A percentile compares a stretch with the other conserved stretches of the same genome.
These are phyloP conservation scores for Oryza glaberrima DNA, from an alignment of 176 grass and related monocot genomes.

Conservation along the genomic window DNA sequence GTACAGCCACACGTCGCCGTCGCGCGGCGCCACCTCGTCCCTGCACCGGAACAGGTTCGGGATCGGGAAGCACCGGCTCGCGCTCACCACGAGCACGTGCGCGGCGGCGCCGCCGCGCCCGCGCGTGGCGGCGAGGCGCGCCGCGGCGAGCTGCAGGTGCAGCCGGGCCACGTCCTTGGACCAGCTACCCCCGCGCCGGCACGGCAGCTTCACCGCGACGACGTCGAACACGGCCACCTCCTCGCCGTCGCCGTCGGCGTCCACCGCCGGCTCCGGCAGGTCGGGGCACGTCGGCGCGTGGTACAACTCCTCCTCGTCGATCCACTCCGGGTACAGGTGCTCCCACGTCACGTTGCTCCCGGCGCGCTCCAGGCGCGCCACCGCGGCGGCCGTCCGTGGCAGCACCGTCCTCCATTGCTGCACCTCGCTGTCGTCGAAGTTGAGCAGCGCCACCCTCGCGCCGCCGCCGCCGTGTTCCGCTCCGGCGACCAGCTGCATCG, in stretches of 20 bases:
- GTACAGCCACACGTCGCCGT: conserved; percentile 73
- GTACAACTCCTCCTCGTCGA: conserved; percentile 65
- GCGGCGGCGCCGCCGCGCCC: conserved; percentile 4
- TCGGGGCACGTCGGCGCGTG: conserved; percentile 48
- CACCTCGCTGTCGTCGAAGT: conserved; percentile 49
- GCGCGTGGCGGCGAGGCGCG: conserved; percentile 39
- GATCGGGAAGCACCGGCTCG: conserved; percentile 65
- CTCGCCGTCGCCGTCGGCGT: neutral
- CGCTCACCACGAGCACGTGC: conserved; percentile 69
- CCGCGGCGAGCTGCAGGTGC: conserved; percentile 73
- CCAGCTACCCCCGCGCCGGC: conserved; percentile 45
- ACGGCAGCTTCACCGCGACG: conserved; percentile 63
- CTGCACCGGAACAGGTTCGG: conserved; percentile 69
- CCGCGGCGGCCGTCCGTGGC: conserved; percentile 5
- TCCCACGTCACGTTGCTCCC: conserved; percentile 56
- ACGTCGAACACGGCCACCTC: conserved; percentile 33
- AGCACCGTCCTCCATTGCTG: conserved; percentile 28
- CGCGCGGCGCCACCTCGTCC: conserved; percentile 50
- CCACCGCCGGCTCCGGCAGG: conserved; percentile 33
- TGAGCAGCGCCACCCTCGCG: conserved; percentile 45
- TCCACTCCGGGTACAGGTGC: conserved; percentile 67
- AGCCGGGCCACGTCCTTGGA: conserved; percentile 71
- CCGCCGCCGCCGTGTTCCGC: neutral
- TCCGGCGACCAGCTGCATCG: neutral
- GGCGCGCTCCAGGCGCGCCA: conserved; percentile 37